Evolutionary conservation across 2,329 filamentous ascomycete genomes (phyloP), one percentile per base, ranked within the genome.

Genomic region (Ophiostoma montium): DNA sequence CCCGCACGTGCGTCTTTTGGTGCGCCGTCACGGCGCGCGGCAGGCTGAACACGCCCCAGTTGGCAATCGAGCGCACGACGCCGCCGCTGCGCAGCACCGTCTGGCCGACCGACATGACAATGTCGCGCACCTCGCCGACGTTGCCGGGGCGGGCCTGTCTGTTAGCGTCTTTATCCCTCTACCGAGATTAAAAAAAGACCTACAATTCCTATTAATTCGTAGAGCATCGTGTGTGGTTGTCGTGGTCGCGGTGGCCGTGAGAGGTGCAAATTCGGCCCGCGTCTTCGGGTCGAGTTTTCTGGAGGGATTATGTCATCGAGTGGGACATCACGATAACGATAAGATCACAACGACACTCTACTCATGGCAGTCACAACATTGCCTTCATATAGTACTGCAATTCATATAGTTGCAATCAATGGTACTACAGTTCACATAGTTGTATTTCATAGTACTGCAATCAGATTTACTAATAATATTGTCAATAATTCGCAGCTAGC

Each of bases 141-240:
- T 80, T 90, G 74, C 86, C 86, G 58, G 88, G 86, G 62, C 92
- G 90, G 70, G 94, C 88, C 92, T 96, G 63, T 21, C 4, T 13
- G 44, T 41, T 42, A 43, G 36, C 4, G 16, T 19, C 1, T 13
- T 16, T 31, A 21, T 3, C n/a, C n/a, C n/a, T n/a, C n/a, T n/a
- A n/a, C n/a, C n/a, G n/a, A n/a, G n/a, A 31, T 13, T 18, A 18
- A 11, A 4, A n/a, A 27, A 32, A 13, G 16, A 70, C 83, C 61
- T 70, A 95, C 92, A 69, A 95, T 83, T 66, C 86, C 92, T 67
- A 98, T 92, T 62, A 96, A 73, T 72, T 98, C 92, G 74, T 98
- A 98, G 70, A 98, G 72, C 92, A 98, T 95, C 12, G 21, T 43
- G 23, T 47, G 30, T 33, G 42, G 38, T 27, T 30, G 23, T 5